A percentile compares a stretch with the other conserved stretches of the same genome.
These are phyloP conservation scores for Scheffersomyces segobiensis DNA, from an alignment of 1,139 yeast genomes.

Conservation along the genomic window DNA sequence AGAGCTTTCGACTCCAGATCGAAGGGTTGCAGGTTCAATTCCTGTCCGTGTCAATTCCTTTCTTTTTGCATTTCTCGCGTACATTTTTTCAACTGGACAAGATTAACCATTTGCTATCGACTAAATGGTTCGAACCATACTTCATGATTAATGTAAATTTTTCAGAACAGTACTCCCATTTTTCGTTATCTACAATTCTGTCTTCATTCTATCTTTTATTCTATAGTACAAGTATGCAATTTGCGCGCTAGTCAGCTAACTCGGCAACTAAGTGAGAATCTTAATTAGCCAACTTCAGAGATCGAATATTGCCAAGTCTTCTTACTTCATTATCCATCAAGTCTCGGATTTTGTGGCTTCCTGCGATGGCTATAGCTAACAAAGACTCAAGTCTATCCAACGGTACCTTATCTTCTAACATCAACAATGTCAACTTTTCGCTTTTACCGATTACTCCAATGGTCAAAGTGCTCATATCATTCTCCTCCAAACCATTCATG, in stretches of 20 bases:
- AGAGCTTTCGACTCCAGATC: conserved; percentile 89
- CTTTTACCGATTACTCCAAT: conserved; percentile 82
- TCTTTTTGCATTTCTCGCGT: conserved; percentile 1
- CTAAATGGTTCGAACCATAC: no score
- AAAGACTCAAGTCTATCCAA: conserved; percentile 76
- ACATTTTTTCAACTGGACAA: no score
- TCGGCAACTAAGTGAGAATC: neutral
- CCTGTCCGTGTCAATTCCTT: conserved; percentile 21
- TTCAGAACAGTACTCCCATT: neutral
- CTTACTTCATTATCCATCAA: conserved; percentile 86
- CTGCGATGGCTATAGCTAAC: conserved; percentile 86
- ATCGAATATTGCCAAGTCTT: conserved; percentile 58
- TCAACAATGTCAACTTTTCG: conserved; percentile 74
- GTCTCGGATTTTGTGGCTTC: conserved; percentile 78
- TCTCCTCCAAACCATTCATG: conserved; percentile 78
- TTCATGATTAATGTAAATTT: no score
- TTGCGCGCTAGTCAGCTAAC: neutral
- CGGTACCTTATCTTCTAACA: conserved; percentile 82
- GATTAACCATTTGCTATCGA: no score
- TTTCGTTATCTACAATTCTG: neutral
- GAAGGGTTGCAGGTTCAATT: conserved; percentile 53
- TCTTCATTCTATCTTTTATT: neutral
- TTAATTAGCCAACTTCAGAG: conserved; percentile 22
- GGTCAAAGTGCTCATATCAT: conserved; percentile 77
- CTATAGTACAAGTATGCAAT: neutral